Conservation (phyloP, 495 filamentous ascomycete species). For the Penicillium cosmopolitanum region DNA sequence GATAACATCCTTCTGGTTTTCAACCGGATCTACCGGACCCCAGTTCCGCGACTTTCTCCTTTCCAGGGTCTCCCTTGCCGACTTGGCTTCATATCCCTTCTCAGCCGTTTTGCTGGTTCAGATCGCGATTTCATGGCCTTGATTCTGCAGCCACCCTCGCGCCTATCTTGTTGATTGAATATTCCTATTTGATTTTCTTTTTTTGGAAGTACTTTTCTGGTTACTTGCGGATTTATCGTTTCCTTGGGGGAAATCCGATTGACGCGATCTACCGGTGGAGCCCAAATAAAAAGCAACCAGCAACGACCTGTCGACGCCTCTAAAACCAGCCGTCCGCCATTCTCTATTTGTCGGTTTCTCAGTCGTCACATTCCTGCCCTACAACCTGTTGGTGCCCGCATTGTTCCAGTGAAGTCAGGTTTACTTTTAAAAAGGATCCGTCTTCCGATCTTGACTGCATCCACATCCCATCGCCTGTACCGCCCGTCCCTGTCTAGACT, state of each 20-base stretch:
- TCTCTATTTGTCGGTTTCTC: slow-evolving; percentile 32
- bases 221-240: not conserved
- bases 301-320: slow-evolving; percentile 36
- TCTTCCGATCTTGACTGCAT: slow-evolving; percentile 50
- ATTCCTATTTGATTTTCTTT: slow-evolving; percentile 9
- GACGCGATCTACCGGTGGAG: slow-evolving; percentile 18
- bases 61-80: slow-evolving; percentile 47
- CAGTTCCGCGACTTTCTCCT: slow-evolving; percentile 46
- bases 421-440: slow-evolving; percentile 40
- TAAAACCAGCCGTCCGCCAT: slow-evolving; percentile 11
- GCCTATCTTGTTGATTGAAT: slow-evolving; percentile 25
- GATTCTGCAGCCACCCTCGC: slow-evolving; percentile 36
- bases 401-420: slow-evolving; percentile 35
- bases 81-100: slow-evolving; percentile 35
- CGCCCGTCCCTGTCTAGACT: slow-evolving; percentile 34
- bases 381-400: slow-evolving; percentile 40
- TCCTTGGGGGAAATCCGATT: slow-evolving; percentile 15
- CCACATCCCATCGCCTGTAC: slow-evolving; percentile 35
- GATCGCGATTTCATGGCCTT: slow-evolving; percentile 39
- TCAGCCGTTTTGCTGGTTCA: slow-evolving; percentile 36
- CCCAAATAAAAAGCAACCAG: slow-evolving; percentile 36
- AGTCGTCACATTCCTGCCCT: slow-evolving; percentile 52
- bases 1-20: slow-evolving; percentile 35
- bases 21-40: slow-evolving; percentile 43
- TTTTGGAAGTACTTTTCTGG: not conserved